Base-by-base conservation (phyloP, 495 filamentous ascomycete species). In the Neurospora cerealis region DNA sequence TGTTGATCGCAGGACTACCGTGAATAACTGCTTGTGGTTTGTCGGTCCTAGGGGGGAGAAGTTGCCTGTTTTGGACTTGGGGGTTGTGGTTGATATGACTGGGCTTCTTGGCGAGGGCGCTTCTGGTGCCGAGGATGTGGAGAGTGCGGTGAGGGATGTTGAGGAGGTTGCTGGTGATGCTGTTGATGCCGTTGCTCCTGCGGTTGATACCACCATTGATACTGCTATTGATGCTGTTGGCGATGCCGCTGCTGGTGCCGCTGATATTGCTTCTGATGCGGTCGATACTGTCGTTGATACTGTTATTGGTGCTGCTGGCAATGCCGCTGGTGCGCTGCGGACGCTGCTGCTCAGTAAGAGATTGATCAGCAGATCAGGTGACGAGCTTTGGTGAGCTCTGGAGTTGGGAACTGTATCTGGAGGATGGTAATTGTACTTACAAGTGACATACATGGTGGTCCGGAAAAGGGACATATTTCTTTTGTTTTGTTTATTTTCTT, bases 101-200 rank as follows among this genome's bases (percentile, higher is more conserved):
- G 54, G 54, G 0, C 74, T 76, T n/a, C 81, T 80, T 41, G 86
- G 83, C 6, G 24, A 28, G 24, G 54, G 28, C 19, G 39, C 39
- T 40, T 40, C 39, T 40, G 39, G 39, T 40, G 39, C 39, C 15
- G n/a, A 21, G 10, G 46, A 21, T 4, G 54, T 66, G 24, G 54
- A 66, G 28, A 66, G 54, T 28, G 54, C 54, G 28, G 54, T 66
- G 4, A 66, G 28, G 28, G 28, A 34, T 36, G 15, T 19, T 5
- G 28, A 66, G 21, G 48, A 60, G 48, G 48, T 15, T 19, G 1
- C 13, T 62, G n/a, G 10, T 54, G 54, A 17, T 34, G 48, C 48
- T 28, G 24, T 28, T 28, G 42, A 41, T 41, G 40, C 37, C 32
- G 32, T 3, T 34, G 37, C 37, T 38, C 37, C 37, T 38, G 37